Evolutionary conservation across 208 protist species (phyloP), one percentile per base, ranked within the genome.

Genomic region (Acanthamoeba healyi): DNA sequence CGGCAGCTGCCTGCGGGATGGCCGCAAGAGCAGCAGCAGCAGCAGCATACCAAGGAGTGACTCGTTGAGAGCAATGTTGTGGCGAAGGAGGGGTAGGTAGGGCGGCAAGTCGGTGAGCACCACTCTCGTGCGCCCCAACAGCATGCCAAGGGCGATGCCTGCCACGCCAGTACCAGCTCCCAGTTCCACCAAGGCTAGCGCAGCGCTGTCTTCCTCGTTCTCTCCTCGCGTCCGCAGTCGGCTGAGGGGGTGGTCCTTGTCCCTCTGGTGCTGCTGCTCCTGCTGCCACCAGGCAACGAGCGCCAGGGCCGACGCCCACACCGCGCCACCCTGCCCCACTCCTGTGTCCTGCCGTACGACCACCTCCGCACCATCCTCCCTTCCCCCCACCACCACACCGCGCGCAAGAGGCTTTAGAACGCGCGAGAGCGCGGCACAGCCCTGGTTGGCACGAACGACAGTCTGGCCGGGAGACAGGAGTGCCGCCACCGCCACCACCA

Each of bases 311-410:
- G 67, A 77, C 1, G 22, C 67, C 67, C 67, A 77, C 1, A 77
- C 67, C 7, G 67, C 67, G 1, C 67, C 67, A 15, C 67, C 67
- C n/a, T 77, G 67, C 2, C 67, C 67, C 4, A 19, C 67, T 1
- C 32, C 29, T 15, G 67, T 77, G 34, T 77, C 67, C 67, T 77
- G 67, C 34, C 67, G 67, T 36, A 77, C 67, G 10, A 77, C 67
- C 67, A 77, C 15, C 38, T 77, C 67, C 38, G 6, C 65, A 34
- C 17, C 36, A 26, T 2, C 34, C 34, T 77, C 67, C 6, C 34
- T 22, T 26, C 34, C 22, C 10, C 14, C 67, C 65, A 29, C 65
- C 12, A 4, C 4, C 2, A 17, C 24, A n/a, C 54, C 54, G 10
- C 49, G 49, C 49, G n/a, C n/a, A n/a, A n/a, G n/a, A n/a, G n/a